Conservation (phyloP, 2,329 filamentous ascomycete species). For the Aspergillus sp. region DNA sequence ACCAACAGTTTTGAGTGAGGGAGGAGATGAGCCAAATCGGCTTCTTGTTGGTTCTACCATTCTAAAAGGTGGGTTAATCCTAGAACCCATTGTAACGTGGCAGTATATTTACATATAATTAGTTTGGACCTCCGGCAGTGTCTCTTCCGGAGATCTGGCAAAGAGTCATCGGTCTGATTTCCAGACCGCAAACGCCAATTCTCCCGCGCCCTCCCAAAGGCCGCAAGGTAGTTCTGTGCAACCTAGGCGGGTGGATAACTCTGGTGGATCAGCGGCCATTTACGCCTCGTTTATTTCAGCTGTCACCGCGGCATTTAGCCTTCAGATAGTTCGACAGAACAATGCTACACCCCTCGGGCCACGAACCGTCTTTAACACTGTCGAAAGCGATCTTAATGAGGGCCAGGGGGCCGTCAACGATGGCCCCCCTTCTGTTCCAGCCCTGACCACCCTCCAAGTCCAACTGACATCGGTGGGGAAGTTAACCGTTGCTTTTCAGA, state of each 20-base stretch:
- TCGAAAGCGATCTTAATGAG: slow-evolving; percentile 33
- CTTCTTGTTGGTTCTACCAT: slow-evolving; percentile 32
- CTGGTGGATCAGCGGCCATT: slow-evolving; percentile 34
- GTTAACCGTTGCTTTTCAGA: slow-evolving; percentile 37
- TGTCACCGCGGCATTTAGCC: slow-evolving; percentile 35
- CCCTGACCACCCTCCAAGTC: slow-evolving; percentile 38
- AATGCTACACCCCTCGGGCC: slow-evolving; percentile 42
- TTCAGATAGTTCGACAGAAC: slow-evolving; percentile 36
- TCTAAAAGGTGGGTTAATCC: slow-evolving; percentile 31
- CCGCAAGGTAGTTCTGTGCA: slow-evolving; percentile 22
- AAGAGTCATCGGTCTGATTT: slow-evolving; percentile 35
- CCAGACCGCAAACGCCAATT: slow-evolving; percentile 18
- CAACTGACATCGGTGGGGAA: slow-evolving; percentile 38
- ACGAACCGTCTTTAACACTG: slow-evolving; percentile 39
- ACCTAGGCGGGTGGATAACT: slow-evolving; percentile 30
- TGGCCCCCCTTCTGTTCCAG: slow-evolving; percentile 25
- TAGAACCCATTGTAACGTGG: neutral
- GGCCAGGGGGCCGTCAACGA: slow-evolving; percentile 27
- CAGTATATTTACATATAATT: slow-evolving; percentile 27
- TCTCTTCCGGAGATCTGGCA: slow-evolving; percentile 36
- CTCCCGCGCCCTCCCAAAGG: slow-evolving; percentile 23
- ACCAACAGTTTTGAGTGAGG: slow-evolving; percentile 26
- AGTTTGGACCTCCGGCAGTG: slow-evolving; percentile 30
- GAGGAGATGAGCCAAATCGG: slow-evolving; percentile 26
- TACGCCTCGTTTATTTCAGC: slow-evolving; percentile 43